phyloP scores from a whole-genome alignment of 768 basidiomycete species.

The Mycena chlorophos region DNA sequence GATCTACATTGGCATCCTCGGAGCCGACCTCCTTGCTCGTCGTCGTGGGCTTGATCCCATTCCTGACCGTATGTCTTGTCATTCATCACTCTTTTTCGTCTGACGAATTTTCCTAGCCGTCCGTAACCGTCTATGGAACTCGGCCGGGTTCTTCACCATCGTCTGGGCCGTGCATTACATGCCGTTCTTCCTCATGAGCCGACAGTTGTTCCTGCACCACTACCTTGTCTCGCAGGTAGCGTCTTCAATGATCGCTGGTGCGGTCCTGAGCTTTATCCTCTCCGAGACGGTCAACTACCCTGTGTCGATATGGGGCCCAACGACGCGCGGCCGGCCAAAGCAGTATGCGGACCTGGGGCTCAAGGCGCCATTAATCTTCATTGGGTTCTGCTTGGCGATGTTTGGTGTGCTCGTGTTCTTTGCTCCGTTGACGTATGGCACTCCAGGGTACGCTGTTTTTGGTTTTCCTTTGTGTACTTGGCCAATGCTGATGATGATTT shows the following conservation, averaged over 20 bases:
- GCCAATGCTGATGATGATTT: slow-evolving; percentile 17
- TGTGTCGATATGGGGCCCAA: slow-evolving; percentile 72
- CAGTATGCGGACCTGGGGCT: slow-evolving; percentile 75
- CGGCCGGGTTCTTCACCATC: slow-evolving; percentile 91
- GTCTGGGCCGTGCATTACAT: slow-evolving; percentile 95
- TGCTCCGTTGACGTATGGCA: slow-evolving; percentile 91
- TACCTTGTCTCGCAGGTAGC: slow-evolving; percentile 96
- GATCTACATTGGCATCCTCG: slow-evolving; percentile 86
- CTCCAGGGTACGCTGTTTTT: slow-evolving; percentile 70
- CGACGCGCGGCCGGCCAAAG: slow-evolving; percentile 52
- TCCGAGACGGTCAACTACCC: slow-evolving; percentile 93
- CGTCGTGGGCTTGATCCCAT: slow-evolving; percentile 84
- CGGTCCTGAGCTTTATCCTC: slow-evolving; percentile 86
- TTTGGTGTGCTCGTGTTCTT: slow-evolving; percentile 72
- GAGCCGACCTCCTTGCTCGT: slow-evolving; percentile 86
- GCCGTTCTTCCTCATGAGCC: slow-evolving; percentile 97
- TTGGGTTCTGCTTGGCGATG: slow-evolving; percentile 57
- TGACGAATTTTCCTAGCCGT: slow-evolving; percentile 54
- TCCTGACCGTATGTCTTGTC: slow-evolving; percentile 68
- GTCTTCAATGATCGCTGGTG: slow-evolving; percentile 88
- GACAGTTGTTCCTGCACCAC: slow-evolving; percentile 96
- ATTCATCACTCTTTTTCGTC: not conserved
- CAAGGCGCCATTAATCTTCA: slow-evolving; percentile 69
- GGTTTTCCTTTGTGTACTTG: slow-evolving; percentile 1
- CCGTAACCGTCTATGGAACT: slow-evolving; percentile 93